Evolutionary conservation across 2,329 filamentous ascomycete species (phyloP).

Genomic region (Hirsutella minnesotensis): DNA sequence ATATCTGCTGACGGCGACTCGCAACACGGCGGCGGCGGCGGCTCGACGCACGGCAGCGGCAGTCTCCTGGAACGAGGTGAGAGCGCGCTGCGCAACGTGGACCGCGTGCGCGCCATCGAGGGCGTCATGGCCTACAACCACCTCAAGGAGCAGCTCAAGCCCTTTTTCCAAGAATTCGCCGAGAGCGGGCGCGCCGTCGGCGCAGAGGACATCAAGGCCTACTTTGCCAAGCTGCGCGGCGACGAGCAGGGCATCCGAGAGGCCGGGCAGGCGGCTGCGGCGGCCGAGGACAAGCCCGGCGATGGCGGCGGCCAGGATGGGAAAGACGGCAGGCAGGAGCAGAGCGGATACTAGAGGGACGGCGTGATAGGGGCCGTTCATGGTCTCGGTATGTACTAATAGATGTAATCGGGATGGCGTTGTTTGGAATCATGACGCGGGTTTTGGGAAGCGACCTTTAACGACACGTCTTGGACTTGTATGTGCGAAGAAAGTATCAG

Average conservation of each 20-base stretch:
- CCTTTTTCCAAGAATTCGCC: conserved; percentile 86
- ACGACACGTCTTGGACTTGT: too few species aligned
- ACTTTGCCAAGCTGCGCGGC: conserved; percentile 88
- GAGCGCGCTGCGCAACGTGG: conserved; percentile 80
- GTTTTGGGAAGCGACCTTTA: too few species aligned
- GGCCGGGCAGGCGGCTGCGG: conserved; percentile 41
- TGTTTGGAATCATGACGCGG: too few species aligned
- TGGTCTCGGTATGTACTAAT: background rate
- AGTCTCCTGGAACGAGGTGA: conserved; percentile 86
- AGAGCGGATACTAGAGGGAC: conserved; percentile 38
- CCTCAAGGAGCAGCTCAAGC: conserved; percentile 89
- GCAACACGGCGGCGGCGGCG: conserved; percentile 35
- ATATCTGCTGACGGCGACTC: conserved; percentile 54
- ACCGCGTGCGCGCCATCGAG: conserved; percentile 86
- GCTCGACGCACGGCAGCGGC: conserved; percentile 57
- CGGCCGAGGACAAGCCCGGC: conserved; percentile 18
- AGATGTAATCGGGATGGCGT: too few species aligned
- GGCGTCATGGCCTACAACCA: conserved; percentile 98
- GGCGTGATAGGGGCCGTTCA: background rate
- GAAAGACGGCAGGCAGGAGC: conserved; percentile 31
- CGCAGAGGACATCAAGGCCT: conserved; percentile 90
- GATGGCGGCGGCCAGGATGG: conserved; percentile 15
- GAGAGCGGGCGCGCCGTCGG: conserved; percentile 80
- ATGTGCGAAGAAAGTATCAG: too few species aligned
- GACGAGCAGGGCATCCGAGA: conserved; percentile 65